Conservation (phyloP, 495 filamentous ascomycete species). For the Xylaria nigripes region DNA sequence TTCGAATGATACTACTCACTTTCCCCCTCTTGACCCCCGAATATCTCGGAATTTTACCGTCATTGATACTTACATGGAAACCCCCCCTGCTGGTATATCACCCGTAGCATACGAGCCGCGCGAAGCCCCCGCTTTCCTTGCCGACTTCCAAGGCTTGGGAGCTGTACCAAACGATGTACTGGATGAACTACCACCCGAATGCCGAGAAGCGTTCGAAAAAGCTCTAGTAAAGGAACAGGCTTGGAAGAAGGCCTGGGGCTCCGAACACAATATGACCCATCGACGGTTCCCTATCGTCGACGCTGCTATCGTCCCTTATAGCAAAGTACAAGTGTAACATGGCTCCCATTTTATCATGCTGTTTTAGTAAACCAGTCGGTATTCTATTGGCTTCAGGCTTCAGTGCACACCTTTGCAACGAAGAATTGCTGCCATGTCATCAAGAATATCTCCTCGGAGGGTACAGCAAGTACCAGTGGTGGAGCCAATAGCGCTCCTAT, state of each 20-base stretch:
- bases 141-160: conserved; percentile 57
- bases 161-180: conserved; percentile 59
- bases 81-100: conserved; percentile 39
- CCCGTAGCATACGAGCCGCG: conserved; percentile 41
- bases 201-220: conserved; percentile 57
- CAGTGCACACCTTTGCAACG: no score
- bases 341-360: not conserved
- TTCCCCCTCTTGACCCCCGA: conserved; percentile 55
- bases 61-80: conserved; percentile 59
- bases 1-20: conserved; percentile 33
- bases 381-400: not conserved
- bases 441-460: no score
- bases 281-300: conserved; percentile 43
- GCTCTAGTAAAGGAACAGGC: conserved; percentile 51
- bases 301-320: conserved; percentile 47
- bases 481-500: no score
- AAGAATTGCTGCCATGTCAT: not conserved
- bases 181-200: conserved; percentile 61
- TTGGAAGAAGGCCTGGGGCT: conserved; percentile 68
- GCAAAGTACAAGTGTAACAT: not conserved
- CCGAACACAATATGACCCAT: conserved; percentile 45
- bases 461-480: no score
- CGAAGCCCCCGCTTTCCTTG: conserved; percentile 33
- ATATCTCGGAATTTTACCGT: conserved; percentile 69
- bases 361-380: not conserved